Evolutionary conservation across 805 yeast species (phyloP).

Genomic region (Hanseniaspora nectarophila): DNA sequence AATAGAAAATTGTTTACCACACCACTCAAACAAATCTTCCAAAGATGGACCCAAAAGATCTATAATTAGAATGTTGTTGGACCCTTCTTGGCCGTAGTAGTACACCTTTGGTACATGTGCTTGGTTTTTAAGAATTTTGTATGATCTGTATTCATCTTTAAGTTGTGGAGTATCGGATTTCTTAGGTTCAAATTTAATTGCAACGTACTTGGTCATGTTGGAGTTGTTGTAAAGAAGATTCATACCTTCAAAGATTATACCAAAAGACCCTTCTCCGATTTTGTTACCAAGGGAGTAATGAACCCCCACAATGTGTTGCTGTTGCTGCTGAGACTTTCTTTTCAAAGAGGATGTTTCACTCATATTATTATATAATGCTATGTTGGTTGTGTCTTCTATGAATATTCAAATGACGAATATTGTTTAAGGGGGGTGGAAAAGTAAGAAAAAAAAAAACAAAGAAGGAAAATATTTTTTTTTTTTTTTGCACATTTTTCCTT

Average conservation of each 20-base stretch:
- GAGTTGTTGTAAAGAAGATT: conserved; percentile 49
- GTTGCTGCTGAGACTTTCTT: conserved; percentile 11
- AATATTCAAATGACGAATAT: too few species aligned
- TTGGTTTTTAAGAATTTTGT: conserved; percentile 55
- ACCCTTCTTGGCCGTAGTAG: conserved; percentile 76
- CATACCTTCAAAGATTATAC: conserved; percentile 71
- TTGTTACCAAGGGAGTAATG: conserved; percentile 74
- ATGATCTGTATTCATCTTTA: conserved; percentile 69
- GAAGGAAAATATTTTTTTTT: background rate
- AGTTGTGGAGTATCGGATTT: conserved; percentile 75
- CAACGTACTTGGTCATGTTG: conserved; percentile 35
- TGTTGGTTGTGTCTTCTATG: too few species aligned
- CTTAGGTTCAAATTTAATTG: conserved; percentile 71
- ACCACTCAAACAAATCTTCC: conserved; percentile 80
- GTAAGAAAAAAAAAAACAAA: too few species aligned
- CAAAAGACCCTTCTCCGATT: conserved; percentile 81
- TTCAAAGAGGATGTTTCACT: conserved; percentile 12
- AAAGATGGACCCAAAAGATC: conserved; percentile 70
- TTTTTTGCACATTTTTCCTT: too few species aligned
- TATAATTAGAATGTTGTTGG: conserved; percentile 63
- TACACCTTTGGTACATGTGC: conserved; percentile 74
- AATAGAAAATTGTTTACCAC: conserved; percentile 60
- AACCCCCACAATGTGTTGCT: conserved; percentile 34
- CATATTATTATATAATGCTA: background rate
- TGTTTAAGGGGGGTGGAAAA: too few species aligned